A percentile compares a stretch with the other conserved stretches of the same genome.
Conservation (phyloP, 306 rosid genomes). For the Carpinus viminea region DNA sequence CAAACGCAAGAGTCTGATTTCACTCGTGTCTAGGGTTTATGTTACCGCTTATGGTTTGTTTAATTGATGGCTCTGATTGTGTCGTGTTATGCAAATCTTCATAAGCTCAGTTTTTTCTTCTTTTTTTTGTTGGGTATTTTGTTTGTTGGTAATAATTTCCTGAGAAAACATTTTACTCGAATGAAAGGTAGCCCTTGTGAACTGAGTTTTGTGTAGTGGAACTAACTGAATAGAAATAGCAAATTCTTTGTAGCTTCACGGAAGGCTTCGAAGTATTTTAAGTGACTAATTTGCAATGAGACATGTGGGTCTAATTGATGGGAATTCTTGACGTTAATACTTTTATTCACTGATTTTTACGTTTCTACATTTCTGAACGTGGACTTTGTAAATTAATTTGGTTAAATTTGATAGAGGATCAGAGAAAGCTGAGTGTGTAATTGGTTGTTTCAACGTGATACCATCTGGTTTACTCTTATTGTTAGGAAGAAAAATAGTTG, state of each 20-base stretch:
- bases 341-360: neutral
- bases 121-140: neutral
- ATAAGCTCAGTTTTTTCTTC: neutral
- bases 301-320: neutral
- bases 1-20: neutral
- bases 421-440: neutral
- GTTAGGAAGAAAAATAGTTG: neutral
- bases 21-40: conserved; percentile 6
- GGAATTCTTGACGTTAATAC: neutral
- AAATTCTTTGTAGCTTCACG: neutral
- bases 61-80: neutral
- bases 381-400: neutral
- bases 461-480: neutral
- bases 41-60: neutral
- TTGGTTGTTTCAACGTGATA: neutral
- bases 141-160: neutral
- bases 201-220: neutral
- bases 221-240: neutral
- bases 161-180: neutral
- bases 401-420: neutral
- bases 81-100: neutral
- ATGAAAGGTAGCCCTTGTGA: neutral
- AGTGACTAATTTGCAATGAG: neutral
- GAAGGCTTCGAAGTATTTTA: neutral
- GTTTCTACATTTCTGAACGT: neutral